phyloP scores from a whole-genome alignment of 2,329 filamentous ascomycete genomes.

The Aureobasidium leucospermi region DNA sequence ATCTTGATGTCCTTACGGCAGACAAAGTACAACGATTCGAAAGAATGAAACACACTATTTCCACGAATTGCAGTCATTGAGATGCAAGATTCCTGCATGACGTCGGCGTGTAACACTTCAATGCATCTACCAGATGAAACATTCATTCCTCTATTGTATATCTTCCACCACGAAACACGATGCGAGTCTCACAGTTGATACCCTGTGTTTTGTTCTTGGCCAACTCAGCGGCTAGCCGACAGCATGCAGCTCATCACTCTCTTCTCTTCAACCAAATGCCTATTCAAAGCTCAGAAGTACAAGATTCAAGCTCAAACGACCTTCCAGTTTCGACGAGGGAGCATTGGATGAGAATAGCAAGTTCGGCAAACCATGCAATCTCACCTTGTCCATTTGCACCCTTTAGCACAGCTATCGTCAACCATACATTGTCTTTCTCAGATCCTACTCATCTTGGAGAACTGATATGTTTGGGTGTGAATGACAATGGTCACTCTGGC shows the following conservation, averaged over 20 bases:
- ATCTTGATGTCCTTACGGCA: background rate
- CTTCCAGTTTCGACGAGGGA: constrained; percentile 27
- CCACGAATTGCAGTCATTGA: too few relatives aligned
- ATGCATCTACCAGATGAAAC: background rate
- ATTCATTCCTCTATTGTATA: background rate
- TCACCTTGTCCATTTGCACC: constrained; percentile 47
- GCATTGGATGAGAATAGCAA: constrained; percentile 48
- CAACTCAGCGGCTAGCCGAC: background rate
- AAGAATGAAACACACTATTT: background rate
- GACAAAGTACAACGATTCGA: background rate
- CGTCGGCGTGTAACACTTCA: background rate
- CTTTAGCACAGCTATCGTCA: constrained; percentile 50
- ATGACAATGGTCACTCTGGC: constrained; percentile 37
- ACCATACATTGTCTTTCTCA: constrained; percentile 37
- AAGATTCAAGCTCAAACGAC: background rate
- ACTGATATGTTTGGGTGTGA: constrained; percentile 46
- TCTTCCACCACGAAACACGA: background rate
- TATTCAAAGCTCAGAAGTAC: background rate
- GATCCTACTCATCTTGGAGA: constrained; percentile 33
- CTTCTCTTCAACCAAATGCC: background rate
- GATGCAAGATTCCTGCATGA: background rate
- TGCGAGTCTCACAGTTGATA: background rate
- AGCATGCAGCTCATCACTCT: background rate
- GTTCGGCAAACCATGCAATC: constrained; percentile 34
- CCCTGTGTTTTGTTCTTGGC: background rate